Base-by-base conservation (phyloP, 2,329 filamentous ascomycete genomes). In the Clarireedia hainanense region DNA sequence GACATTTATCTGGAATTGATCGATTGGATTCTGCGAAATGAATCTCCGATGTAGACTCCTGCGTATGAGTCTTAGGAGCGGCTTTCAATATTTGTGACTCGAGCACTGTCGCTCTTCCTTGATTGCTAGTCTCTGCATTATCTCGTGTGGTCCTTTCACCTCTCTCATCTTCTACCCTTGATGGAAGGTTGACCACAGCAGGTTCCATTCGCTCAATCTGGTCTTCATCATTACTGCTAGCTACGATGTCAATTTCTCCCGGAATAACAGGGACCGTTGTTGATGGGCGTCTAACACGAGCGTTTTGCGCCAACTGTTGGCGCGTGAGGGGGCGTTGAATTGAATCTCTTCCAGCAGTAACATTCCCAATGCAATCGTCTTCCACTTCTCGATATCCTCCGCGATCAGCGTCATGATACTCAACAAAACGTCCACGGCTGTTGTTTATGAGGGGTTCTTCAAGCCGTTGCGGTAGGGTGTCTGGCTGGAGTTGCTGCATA, bases 221-320 rank as follows among this genome's bases (percentile, higher is more conserved):
- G n/a, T 57, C 10, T 30, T 20, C 39, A 20, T 40, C 2, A 6
- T 23, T 47, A 12, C 24, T 10, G n/a, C 26, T 26, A 24, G 34
- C 23, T 23, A 17, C 27, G 47, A 23, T 46, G 34, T 37, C 14
- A 14, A 26, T 43, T 47, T 17, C 20, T 36, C 20, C 53, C 27
- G 42, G 9, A 39, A 53, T 42, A 5, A 63, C 20, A 17, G 63
- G 63, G 36, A 63, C 37, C 27, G 60, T 61, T 26, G 63, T 65
- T 27, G 60, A 52, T 30, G 61, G 62, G 17, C 60, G 60, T 56
- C 60, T 64, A 37, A 68, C 58, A 20, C 63, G 63, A 47, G 63
- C 63, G 26, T 40, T 43, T 30, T 62, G 59, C 23, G 63, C 63
- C 47, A 66, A 47, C 40, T 65, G 46, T 34, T 63, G 50, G 20